Percentiles rank a stretch among this genome's conserved stretches.
Evolutionary conservation across 495 filamentous ascomycete species (phyloP).

Genomic region (Penicillium herquei): DNA sequence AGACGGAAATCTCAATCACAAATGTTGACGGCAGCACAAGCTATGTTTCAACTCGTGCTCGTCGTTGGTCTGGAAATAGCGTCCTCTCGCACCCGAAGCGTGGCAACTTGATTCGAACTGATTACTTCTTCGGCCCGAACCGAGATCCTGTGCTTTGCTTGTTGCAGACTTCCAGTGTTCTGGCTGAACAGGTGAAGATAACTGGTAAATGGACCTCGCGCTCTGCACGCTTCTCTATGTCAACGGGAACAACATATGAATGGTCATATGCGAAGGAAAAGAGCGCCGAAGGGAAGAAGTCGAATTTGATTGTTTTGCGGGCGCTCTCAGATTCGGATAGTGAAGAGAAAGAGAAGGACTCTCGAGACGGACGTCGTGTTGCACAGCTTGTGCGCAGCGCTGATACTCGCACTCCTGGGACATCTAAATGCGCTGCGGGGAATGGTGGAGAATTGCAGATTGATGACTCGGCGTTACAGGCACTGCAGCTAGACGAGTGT

Average conservation of each 20-base stretch:
- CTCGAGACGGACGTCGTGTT: conserved; percentile 17
- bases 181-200: conserved; percentile 9
- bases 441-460: conserved; percentile 53
- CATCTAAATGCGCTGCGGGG: conserved; percentile 38
- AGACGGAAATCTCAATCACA: conserved; percentile 48
- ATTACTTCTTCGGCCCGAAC: conserved; percentile 51
- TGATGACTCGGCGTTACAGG: conserved; percentile 28
- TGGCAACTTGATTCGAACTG: conserved; percentile 37
- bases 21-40: conserved; percentile 28
- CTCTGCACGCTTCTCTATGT: conserved; percentile 33
- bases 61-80: conserved; percentile 41
- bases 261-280: conserved; percentile 48
- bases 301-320: conserved; percentile 36
- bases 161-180: conserved; percentile 13
- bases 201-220: conserved; percentile 35
- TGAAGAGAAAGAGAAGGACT: neutral
- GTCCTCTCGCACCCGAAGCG: conserved; percentile 23
- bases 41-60: conserved; percentile 44
- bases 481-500: conserved; percentile 29
- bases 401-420: conserved; percentile 42
- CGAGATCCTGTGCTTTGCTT: conserved; percentile 29
- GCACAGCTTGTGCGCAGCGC: conserved; percentile 47
- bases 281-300: conserved; percentile 27
- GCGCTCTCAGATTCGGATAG: conserved; percentile 8
- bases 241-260: conserved; percentile 37